Evolutionary conservation across 2,329 filamentous ascomycete species (phyloP), one percentile per base, ranked within the genome.

Genomic region (Apiospora malaysiana): DNA sequence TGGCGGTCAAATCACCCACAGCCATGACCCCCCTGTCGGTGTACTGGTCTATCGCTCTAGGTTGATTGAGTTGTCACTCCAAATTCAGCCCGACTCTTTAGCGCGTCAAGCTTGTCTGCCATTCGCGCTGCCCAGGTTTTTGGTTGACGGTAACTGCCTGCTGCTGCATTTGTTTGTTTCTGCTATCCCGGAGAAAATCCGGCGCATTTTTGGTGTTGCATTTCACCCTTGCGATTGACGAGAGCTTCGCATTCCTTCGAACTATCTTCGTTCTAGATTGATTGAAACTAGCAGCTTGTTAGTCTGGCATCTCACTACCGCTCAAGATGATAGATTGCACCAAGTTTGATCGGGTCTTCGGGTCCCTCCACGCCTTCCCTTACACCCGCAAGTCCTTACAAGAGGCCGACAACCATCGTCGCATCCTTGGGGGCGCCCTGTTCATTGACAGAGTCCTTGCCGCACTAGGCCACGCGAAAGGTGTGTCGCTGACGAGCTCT

Each of bases 401-500:
- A 66, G 87, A 90, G 66, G 93, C 94, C 70, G 86, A 92, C 71
- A 83, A 85, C 42, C 89, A 89, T 77, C 91, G 93, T 75, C 92
- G 91, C 77, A 87, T 83, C 67, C 85, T 94, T 25, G 89, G 91
- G 72, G 91, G 92, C 75, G 84, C 87, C 71, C 88, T 95, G 71
- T 97, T 96, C 81, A 91, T 95, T 78, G 94, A 97, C 80, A 90
- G 92, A 69, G 89, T 97, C 51, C 83, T 96, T 72, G 89, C 88
- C 70, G 86, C 91, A 0, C 83, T 95, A 40, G 90, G 92, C 40
- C 88, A 96, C 71, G 86, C 87, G 75, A 90, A 92, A 81, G 88
- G 93, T 94, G 81, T 21, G 78, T 70, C 23, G n/a, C 43, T 12
- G 21, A 21, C 65, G 25, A 66, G 14, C n/a, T 12, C n/a, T 10